phyloP scores from a whole-genome alignment of 257 asterid genomes.

The Solanum paucissectum region DNA sequence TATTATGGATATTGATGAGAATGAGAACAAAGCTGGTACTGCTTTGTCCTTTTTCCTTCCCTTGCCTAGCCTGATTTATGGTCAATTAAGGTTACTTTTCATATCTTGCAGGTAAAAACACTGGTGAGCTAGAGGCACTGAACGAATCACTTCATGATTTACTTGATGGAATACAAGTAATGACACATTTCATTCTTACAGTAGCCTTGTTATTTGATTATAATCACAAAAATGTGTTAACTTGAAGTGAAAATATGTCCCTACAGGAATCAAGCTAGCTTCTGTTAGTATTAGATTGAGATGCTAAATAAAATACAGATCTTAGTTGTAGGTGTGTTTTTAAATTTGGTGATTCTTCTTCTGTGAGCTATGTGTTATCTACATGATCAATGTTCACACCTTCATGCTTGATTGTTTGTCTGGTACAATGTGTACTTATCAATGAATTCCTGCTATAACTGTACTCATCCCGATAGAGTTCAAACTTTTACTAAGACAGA shows the following conservation, averaged over 20 bases:
- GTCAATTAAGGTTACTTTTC: not conserved
- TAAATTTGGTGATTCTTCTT: not conserved
- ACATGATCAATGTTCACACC: not conserved
- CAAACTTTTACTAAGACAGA: not conserved
- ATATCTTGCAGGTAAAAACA: conserved; percentile 35
- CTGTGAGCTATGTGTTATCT: not conserved
- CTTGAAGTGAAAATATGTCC: not conserved
- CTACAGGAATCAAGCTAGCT: not conserved
- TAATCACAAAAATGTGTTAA: not conserved
- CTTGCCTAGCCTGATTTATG: not conserved
- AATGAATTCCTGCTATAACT: not conserved
- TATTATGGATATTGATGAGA: conserved; percentile 52
- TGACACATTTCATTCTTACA: not conserved
- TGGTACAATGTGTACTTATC: not conserved
- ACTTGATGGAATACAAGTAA: conserved; percentile 94
- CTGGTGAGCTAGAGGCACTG: conserved; percentile 64
- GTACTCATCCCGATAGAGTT: not conserved
- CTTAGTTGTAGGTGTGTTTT: not conserved
- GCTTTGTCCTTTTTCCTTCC: not conserved
- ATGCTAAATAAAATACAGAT: not conserved
- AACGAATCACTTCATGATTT: conserved; percentile 82
- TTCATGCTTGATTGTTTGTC: not conserved
- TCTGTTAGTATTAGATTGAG: not conserved
- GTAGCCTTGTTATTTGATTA: not conserved
- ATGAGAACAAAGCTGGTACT: conserved; percentile 38